Evolutionary conservation across 768 basidiomycete species (phyloP), one percentile per base, ranked within the genome.

Genomic region (Suillus variegatus): DNA sequence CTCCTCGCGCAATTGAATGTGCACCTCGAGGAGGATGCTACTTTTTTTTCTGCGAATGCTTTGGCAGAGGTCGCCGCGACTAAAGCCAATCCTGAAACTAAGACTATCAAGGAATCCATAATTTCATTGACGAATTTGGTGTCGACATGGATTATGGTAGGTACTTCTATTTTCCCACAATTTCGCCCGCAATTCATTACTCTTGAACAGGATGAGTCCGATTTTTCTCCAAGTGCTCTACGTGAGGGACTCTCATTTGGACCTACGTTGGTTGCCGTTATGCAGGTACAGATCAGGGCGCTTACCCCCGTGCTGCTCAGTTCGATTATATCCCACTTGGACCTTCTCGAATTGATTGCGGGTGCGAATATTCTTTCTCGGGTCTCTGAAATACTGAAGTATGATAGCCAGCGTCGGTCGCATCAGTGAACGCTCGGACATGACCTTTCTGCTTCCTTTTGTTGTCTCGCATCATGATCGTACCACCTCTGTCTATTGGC

Each of bases 371-470:
- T 36, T 20, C 10, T 63, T 36, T 10, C 61, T 63, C 20, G 4
- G 10, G 8, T 25, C 2, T 20, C 44, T 38, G 5, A 63, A 25
- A n/a, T 43, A 60, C 41, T 43, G 1, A 60, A 38, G 8, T 63
- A 35, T 16, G n/a, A 40, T 43, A 64, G 64, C 16, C 38, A 64
- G 60, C n/a, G 46, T 64, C 18, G 0, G 25, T 41, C 60, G 61
- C 8, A 41, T 46, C 20, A 25, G 60, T n/a, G 38, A 41, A 36
- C 38, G 12, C 25, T 64, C 61, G 2, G 64, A 64, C 20, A 49
- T 63, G n/a, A 64, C 64, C 14, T 64, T 64, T 44, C 10, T 64
- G 32, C 36, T 64, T n/a, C 64, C 64, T 41, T 66, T 66, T 35
- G 47, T 66, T 20, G 32, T 65, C 14, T 65, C 65, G 8, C 65